Percentiles rank a stretch among this genome's conserved stretches.
These are phyloP conservation scores for Leucaena leucocephala DNA, from an alignment of 306 rosid genomes.

Conservation along the genomic window DNA sequence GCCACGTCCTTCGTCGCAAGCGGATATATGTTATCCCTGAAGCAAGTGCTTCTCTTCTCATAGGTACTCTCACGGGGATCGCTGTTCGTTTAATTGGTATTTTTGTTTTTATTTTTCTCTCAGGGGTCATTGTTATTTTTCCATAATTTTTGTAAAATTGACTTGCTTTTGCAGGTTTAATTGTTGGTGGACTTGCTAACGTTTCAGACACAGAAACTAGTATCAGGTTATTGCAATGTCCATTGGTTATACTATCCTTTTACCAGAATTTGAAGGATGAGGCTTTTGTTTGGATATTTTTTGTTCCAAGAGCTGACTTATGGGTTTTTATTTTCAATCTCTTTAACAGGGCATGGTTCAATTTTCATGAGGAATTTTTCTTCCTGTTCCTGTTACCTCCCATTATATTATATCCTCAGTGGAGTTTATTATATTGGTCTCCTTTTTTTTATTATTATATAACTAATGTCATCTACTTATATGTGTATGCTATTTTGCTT, in stretches of 20 bases:
- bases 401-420: conserved; percentile 92
- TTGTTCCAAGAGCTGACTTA: conserved; percentile 14
- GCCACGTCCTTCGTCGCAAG: conserved; percentile 97
- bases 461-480: conserved; percentile 17
- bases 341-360: conserved; percentile 87
- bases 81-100: not conserved
- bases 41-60: conserved; percentile 98
- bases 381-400: conserved; percentile 96
- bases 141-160: not conserved
- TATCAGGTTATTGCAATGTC: conserved; percentile 60
- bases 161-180: conserved; percentile 57
- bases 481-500: not conserved
- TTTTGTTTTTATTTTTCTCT: not conserved
- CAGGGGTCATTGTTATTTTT: not conserved
- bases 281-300: not conserved
- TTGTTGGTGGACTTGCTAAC: conserved; percentile 92
- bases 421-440: not conserved
- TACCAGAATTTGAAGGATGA: no score
- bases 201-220: conserved; percentile 83
- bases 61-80: conserved; percentile 48
- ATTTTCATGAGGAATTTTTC: conserved; percentile 97
- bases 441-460: not conserved
- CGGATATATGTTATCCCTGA: conserved; percentile 87
- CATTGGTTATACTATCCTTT: not conserved
- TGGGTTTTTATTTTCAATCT: conserved; percentile 22